Conservation (phyloP, 192 early-diverging fungal genomes). For the Coemansia erecta region DNA sequence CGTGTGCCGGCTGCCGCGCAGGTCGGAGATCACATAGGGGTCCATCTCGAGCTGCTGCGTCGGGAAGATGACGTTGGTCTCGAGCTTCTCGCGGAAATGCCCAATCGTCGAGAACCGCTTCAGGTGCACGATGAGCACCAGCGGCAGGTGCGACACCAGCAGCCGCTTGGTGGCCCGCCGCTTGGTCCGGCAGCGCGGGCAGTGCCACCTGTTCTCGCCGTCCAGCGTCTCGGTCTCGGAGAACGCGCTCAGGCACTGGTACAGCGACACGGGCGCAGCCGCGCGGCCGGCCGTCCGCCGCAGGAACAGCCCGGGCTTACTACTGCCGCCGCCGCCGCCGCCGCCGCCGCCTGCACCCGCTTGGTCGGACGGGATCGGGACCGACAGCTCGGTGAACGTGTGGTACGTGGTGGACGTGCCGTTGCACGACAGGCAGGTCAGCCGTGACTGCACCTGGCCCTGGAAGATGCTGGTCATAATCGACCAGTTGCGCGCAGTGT, state of each 20-base stretch:
- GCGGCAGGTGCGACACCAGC: constrained; percentile 76
- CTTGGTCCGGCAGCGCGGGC: constrained; percentile 74
- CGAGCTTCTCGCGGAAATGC: constrained; percentile 90
- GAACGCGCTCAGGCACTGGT: constrained; percentile 85
- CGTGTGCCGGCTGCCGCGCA: constrained; percentile 3
- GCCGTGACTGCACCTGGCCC: constrained; percentile 56
- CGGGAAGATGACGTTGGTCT: constrained; percentile 83
- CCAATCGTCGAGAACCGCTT: constrained; percentile 93
- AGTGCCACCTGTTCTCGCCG: constrained; percentile 89
- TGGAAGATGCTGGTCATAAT: constrained; percentile 91
- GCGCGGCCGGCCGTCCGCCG: constrained; percentile 12
- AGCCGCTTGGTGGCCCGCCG: constrained; percentile 76
- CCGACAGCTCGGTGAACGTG: constrained; percentile 85
- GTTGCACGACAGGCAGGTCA: constrained; percentile 38
- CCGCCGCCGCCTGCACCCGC: constrained; percentile 17
- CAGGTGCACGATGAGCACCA: constrained; percentile 88
- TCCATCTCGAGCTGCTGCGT: constrained; percentile 62
- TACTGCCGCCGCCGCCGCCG: constrained; percentile 22
- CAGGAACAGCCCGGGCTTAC: constrained; percentile 9
- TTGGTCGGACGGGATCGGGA: constrained; percentile 72
- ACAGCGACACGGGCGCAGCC: constrained; percentile 47
- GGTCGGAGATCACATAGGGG: constrained; percentile 47
- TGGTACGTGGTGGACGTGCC: constrained; percentile 70
- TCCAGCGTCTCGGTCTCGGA: constrained; percentile 83
- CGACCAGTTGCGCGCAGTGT: constrained; percentile 72